phyloP scores from a whole-genome alignment of 2,329 filamentous ascomycete genomes.

The Aspergillus udagawae region DNA sequence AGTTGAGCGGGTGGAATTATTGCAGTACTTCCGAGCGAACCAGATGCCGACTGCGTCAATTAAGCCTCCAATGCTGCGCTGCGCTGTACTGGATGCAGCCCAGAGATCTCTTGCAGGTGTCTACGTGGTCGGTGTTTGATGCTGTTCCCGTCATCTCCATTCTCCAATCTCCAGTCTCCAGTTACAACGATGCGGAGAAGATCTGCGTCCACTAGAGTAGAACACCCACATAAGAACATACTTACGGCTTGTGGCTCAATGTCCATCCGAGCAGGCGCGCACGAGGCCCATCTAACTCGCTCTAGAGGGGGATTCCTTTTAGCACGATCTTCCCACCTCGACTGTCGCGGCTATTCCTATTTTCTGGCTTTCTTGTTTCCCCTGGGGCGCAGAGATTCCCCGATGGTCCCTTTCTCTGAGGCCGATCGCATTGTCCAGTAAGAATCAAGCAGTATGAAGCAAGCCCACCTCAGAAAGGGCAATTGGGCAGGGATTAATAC shows the following conservation, averaged over 20 bases:
- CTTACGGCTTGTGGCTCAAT: no score
- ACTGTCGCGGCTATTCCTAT: background rate
- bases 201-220: background rate
- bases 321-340: background rate
- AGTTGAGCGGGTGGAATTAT: slow-evolving; percentile 3
- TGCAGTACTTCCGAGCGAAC: background rate
- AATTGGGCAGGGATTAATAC: background rate
- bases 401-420: background rate
- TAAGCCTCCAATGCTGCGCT: no score
- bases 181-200: background rate
- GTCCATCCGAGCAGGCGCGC: background rate
- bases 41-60: background rate
- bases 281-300: background rate
- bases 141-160: background rate
- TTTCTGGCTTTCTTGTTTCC: background rate
- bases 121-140: background rate
- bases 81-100: background rate
- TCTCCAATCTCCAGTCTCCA: background rate
- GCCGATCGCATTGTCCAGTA: background rate
- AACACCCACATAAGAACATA: background rate
- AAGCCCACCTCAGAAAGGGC: background rate
- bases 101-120: background rate
- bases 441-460: background rate
- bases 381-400: background rate
- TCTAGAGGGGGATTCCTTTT: background rate